phyloP scores from a whole-genome alignment of 345 rosid species.

The Carallia pectinifolia region DNA sequence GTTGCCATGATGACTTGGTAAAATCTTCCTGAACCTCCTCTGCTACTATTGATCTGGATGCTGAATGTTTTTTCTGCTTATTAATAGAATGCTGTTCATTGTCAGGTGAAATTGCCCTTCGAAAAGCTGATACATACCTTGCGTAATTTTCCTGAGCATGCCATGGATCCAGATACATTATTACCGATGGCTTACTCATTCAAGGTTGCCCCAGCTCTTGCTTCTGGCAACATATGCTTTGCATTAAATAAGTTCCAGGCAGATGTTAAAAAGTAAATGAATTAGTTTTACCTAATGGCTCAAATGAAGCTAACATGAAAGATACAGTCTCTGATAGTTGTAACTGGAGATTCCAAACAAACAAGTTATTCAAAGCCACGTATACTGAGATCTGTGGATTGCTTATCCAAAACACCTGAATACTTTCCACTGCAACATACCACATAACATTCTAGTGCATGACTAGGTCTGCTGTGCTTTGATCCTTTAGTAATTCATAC shows the following conservation, averaged over 20 bases:
- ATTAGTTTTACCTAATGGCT: no score
- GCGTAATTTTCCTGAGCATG: constrained; percentile 88
- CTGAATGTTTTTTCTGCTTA: constrained; percentile 1
- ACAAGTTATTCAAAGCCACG: no score
- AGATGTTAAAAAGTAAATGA: no score
- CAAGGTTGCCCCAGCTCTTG: constrained; percentile 44
- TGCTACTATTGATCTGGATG: constrained; percentile 3
- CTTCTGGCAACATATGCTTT: not conserved
- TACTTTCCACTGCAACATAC: no score
- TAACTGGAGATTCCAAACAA: no score
- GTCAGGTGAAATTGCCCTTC: constrained; percentile 73
- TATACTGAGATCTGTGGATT: no score
- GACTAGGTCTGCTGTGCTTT: not conserved
- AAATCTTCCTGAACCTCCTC: constrained; percentile 15
- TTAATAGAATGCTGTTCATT: not conserved
- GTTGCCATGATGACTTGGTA: constrained; percentile 92
- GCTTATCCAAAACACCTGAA: no score
- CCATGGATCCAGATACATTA: constrained; percentile 84
- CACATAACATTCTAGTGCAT: no score
- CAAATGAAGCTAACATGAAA: no score
- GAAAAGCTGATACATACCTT: constrained; percentile 91
- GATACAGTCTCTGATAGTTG: no score
- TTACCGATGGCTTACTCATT: constrained; percentile 88
- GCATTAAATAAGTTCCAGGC: not conserved
- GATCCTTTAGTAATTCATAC: not conserved